Evolutionary conservation across 225 moss, liverwort and hornwort genomes (phyloP).

Genomic region (Anthoceros angustus): DNA sequence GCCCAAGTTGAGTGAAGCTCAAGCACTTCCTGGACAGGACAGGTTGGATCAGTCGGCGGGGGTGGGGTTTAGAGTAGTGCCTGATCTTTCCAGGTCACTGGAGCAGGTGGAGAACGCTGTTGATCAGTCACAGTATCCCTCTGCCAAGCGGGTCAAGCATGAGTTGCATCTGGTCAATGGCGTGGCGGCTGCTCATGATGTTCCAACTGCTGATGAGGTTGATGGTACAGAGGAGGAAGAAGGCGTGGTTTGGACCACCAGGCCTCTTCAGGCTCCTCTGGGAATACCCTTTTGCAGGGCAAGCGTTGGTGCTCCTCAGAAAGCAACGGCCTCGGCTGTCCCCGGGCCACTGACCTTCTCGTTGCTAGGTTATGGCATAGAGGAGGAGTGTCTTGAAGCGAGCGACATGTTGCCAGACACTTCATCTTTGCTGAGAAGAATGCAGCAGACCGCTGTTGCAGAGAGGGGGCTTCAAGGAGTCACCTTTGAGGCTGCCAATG

Average conservation of each 20-base stretch:
- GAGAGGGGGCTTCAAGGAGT: constrained; percentile 67
- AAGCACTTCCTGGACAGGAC: constrained; percentile 29
- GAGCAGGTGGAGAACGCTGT: constrained; percentile 46
- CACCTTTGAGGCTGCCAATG: constrained; percentile 41
- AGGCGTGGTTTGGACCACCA: constrained; percentile 28
- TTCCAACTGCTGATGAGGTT: constrained; percentile 18
- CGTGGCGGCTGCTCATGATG: constrained; percentile 27
- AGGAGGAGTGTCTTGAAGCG: constrained; percentile 45
- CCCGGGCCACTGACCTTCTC: constrained; percentile 58
- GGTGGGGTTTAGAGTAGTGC: constrained; percentile 47
- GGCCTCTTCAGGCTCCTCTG: constrained; percentile 56
- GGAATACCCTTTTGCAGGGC: constrained; percentile 81
- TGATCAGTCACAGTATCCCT: constrained; percentile 42
- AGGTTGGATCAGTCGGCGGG: constrained; percentile 38
- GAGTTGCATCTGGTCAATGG: constrained; percentile 13
- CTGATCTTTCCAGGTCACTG: constrained; percentile 63
- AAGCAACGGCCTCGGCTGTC: constrained; percentile 39
- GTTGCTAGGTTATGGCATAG: constrained; percentile 58
- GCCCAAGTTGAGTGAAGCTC: constrained; percentile 43
- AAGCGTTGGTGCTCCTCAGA: constrained; percentile 66
- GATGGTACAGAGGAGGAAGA: constrained; percentile 53
- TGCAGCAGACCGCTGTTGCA: constrained; percentile 58
- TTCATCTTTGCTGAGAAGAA: constrained; percentile 47
- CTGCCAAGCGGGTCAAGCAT: constrained; percentile 41
- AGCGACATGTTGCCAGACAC: constrained; percentile 37